A percentile compares a stretch with the other conserved stretches of the same genome.
phyloP scores from a whole-genome alignment of 306 rosid genomes.

The Spatholobus suberectus region DNA sequence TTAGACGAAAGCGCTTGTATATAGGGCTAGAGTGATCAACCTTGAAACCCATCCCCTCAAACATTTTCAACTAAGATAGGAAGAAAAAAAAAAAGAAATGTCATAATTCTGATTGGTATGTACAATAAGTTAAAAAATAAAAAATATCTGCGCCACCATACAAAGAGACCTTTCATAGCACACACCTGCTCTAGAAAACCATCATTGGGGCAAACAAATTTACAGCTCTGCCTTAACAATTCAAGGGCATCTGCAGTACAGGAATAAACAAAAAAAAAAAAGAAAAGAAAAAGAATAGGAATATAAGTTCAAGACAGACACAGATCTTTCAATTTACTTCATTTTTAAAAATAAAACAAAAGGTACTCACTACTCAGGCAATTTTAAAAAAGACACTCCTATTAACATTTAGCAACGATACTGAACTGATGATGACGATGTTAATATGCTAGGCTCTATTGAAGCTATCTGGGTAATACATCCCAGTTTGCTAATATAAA shows the following conservation, averaged over 20 bases:
- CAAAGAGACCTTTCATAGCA: constrained; percentile 29
- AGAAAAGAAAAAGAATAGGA: not conserved
- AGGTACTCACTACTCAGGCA: not conserved
- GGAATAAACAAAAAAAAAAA: not conserved
- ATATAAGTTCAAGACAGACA: constrained; percentile 4
- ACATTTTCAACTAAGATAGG: constrained; percentile 73
- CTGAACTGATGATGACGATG: not conserved
- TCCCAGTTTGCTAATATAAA: not conserved
- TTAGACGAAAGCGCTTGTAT: constrained; percentile 85
- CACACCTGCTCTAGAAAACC: constrained; percentile 92
- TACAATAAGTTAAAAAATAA: not conserved
- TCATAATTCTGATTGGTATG: constrained; percentile 10
- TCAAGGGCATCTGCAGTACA: constrained; percentile 79
- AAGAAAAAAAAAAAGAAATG: constrained; percentile 10
- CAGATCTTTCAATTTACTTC: constrained; percentile 11
- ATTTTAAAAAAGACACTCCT: not conserved
- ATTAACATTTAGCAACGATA: not conserved
- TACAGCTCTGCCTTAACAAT: constrained; percentile 78
- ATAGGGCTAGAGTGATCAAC: constrained; percentile 74
- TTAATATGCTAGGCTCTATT: not conserved
- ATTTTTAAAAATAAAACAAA: not conserved
- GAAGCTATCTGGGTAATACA: not conserved
- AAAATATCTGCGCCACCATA: not conserved
- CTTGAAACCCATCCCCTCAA: constrained; percentile 92
- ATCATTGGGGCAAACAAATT: constrained; percentile 92